These are phyloP conservation scores for Leptomonas pyrrhocoris DNA, from an alignment of 208 protist species.

Conservation along the genomic window DNA sequence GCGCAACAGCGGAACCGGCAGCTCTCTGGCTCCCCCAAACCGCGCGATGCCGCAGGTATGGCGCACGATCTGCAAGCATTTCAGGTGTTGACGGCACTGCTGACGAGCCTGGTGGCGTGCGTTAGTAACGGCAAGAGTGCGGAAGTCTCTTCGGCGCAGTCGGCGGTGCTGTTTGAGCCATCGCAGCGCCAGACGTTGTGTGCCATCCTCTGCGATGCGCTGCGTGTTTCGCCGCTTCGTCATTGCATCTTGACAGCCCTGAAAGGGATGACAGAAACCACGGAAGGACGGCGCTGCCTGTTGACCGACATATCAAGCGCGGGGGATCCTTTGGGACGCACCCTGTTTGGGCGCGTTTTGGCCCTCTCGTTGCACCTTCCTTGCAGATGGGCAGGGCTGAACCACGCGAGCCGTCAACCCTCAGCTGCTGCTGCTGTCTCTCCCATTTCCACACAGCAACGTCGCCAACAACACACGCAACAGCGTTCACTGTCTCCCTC, in stretches of 20 bases:
- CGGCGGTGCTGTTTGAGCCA: not conserved
- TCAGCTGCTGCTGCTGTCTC: not conserved
- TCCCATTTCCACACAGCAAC: not conserved
- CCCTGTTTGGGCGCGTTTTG: constrained; percentile 71
- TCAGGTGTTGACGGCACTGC: constrained; percentile 42
- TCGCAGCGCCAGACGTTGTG: constrained; percentile 35
- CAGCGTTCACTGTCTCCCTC: constrained; percentile 1
- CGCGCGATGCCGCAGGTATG: constrained; percentile 3
- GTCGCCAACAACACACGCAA: not conserved
- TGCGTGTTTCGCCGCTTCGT: constrained; percentile 40
- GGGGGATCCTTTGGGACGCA: constrained; percentile 62
- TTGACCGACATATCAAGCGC: constrained; percentile 57
- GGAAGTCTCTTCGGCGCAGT: not conserved
- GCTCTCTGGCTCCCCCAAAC: not conserved
- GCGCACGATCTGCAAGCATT: constrained; percentile 39
- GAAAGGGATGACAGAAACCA: constrained; percentile 33
- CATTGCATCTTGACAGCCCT: constrained; percentile 42
- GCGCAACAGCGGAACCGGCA: not conserved
- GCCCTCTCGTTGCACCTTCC: constrained; percentile 52
- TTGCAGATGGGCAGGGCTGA: constrained; percentile 8
- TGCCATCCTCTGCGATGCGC: constrained; percentile 38
- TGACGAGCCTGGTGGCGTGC: constrained; percentile 50
- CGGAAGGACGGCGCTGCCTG: constrained; percentile 55
- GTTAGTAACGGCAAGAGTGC: not conserved
- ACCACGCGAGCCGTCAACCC: not conserved